Conservation (phyloP, 768 basidiomycete species). For the Mrakia blollopis region DNA sequence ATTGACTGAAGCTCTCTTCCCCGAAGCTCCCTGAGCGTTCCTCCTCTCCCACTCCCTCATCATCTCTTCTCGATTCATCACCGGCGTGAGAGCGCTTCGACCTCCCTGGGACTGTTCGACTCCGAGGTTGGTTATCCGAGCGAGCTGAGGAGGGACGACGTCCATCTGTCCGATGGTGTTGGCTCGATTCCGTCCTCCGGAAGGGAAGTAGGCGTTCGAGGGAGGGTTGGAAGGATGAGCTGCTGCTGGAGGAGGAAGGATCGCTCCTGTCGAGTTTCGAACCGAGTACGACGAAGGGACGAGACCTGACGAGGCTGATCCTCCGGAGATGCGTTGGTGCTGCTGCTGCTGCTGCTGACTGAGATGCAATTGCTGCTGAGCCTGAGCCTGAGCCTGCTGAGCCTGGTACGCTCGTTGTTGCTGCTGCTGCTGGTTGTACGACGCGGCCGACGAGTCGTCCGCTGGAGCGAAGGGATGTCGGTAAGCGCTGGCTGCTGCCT, state of each 20-base stretch:
- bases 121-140: slow-evolving; percentile 79
- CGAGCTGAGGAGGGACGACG: slow-evolving; percentile 87
- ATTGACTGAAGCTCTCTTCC: slow-evolving; percentile 27
- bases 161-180: slow-evolving; percentile 93
- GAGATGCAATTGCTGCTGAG: slow-evolving; percentile 36
- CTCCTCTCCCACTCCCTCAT: slow-evolving; percentile 94
- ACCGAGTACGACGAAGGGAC: slow-evolving; percentile 18
- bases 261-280: slow-evolving; percentile 27
- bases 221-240: slow-evolving; percentile 41
- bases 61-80: slow-evolving; percentile 88
- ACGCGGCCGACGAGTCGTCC: slow-evolving; percentile 33
- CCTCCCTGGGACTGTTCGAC: slow-evolving; percentile 49
- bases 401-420: slow-evolving; percentile 36
- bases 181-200: slow-evolving; percentile 59
- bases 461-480: slow-evolving; percentile 76
- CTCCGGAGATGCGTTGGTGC: slow-evolving; percentile 29
- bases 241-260: slow-evolving; percentile 29
- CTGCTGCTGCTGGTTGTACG: slow-evolving; percentile 36
- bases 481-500: slow-evolving; percentile 48
- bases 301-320: slow-evolving; percentile 27
- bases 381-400: slow-evolving; percentile 34
- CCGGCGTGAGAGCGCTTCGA: slow-evolving; percentile 82
- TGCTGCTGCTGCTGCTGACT: slow-evolving; percentile 37
- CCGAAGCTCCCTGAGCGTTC: slow-evolving; percentile 46
- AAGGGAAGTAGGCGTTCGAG: slow-evolving; percentile 57